phyloP scores from a whole-genome alignment of 2,329 filamentous ascomycete species.

The Fusarium scirpi region DNA sequence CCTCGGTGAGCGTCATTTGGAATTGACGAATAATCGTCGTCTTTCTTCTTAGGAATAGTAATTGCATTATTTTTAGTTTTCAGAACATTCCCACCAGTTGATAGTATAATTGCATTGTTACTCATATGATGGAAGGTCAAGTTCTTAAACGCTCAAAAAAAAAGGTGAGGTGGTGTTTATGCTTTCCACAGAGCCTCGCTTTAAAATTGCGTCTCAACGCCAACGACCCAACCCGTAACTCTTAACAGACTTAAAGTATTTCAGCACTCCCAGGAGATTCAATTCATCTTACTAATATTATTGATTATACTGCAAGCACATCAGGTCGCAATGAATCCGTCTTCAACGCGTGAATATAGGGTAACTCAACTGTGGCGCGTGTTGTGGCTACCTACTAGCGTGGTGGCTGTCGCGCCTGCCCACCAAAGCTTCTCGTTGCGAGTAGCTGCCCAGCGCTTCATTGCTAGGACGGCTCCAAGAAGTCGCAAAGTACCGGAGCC shows the following conservation, averaged over 20 bases:
- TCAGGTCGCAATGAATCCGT: fast-evolving
- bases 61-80: too few species aligned
- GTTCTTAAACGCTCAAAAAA: fast-evolving
- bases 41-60: too few species aligned
- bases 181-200: too few species aligned
- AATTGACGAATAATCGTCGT: not conserved
- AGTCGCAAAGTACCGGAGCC: not conserved
- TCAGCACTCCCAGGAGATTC: too few species aligned
- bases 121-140: fast-evolving
- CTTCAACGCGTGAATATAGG: not conserved
- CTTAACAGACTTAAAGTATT: too few species aligned
- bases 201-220: not conserved
- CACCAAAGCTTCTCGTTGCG: fast-evolving
- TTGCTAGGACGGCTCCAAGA: not conserved
- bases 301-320: not conserved
- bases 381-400: not conserved
- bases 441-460: not conserved
- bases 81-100: not conserved
- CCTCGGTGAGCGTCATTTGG: fast-evolving
- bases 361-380: not conserved
- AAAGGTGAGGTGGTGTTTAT: too few species aligned
- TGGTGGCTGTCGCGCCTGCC: not conserved
- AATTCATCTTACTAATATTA: too few species aligned
- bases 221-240: not conserved
- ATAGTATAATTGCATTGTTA: not conserved